A percentile compares a stretch with the other conserved stretches of the same genome.
Conservation (phyloP, 257 asterid genomes). For the Petrea volubilis region DNA sequence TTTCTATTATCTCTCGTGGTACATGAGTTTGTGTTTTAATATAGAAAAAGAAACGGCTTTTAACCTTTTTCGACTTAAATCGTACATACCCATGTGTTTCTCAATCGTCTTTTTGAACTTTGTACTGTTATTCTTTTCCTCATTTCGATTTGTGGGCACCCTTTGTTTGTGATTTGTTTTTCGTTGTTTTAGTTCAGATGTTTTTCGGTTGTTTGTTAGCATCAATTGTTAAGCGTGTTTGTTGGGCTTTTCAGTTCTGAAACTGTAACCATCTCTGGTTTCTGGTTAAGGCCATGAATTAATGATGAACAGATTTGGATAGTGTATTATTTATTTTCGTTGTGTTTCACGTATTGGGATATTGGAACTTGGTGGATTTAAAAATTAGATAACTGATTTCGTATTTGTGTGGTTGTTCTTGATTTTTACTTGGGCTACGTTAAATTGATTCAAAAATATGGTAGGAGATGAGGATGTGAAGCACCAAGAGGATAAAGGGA, state of each 20-base stretch:
- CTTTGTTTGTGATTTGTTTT: slow-evolving; percentile 21
- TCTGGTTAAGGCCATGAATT: not conserved
- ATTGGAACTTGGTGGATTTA: slow-evolving; percentile 1
- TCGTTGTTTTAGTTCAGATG: too few relatives aligned
- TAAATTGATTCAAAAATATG: slow-evolving; percentile 37
- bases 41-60: not conserved
- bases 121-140: slow-evolving; percentile 32
- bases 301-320: not conserved
- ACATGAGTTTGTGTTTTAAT: slow-evolving; percentile 11
- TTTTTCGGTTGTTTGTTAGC: not conserved
- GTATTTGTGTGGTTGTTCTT: slow-evolving; percentile 10
- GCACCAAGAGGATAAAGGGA: slow-evolving; percentile 25
- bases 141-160: slow-evolving; percentile 40
- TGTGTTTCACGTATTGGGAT: not conserved
- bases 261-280: not conserved
- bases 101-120: slow-evolving; percentile 25
- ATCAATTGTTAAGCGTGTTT: not conserved
- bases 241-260: not conserved
- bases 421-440: slow-evolving; percentile 23
- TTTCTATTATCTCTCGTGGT: slow-evolving; percentile 37
- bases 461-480: slow-evolving; percentile 54
- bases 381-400: slow-evolving; percentile 6
- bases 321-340: not conserved
- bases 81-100: slow-evolving; percentile 23
- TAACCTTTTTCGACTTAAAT: slow-evolving; percentile 15